phyloP scores from a whole-genome alignment of 371 early-diverging fungal genomes.

The Haplosporangium sp. region DNA sequence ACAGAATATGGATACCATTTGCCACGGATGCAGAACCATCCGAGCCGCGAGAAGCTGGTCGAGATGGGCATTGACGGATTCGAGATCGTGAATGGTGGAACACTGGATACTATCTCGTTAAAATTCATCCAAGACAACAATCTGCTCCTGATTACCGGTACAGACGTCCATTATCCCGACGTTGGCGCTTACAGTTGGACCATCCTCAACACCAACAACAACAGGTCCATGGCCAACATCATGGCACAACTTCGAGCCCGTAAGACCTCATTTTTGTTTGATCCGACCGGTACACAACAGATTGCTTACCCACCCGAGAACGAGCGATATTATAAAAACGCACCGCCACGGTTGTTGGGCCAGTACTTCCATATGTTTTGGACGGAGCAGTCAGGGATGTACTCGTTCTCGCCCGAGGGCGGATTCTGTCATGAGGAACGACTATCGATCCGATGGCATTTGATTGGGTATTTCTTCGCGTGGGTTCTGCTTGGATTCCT shows the following conservation, averaged over 20 bases:
- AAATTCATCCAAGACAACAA: slow-evolving; percentile 62
- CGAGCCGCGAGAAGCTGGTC: slow-evolving; percentile 68
- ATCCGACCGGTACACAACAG: slow-evolving; percentile 75
- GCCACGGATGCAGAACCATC: slow-evolving; percentile 73
- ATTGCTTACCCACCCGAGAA: slow-evolving; percentile 61
- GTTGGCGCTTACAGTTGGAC: slow-evolving; percentile 73
- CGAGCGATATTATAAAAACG: slow-evolving; percentile 54
- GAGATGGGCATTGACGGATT: slow-evolving; percentile 82
- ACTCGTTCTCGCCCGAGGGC: slow-evolving; percentile 69
- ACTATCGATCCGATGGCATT: slow-evolving; percentile 54
- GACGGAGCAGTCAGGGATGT: slow-evolving; percentile 71
- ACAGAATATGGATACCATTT: slow-evolving; percentile 66
- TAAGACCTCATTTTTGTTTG: slow-evolving; percentile 74
- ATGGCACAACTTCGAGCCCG: slow-evolving; percentile 70
- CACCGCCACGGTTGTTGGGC: slow-evolving; percentile 66
- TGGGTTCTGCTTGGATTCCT: slow-evolving; percentile 62
- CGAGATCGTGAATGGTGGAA: slow-evolving; percentile 73
- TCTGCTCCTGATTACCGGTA: slow-evolving; percentile 71
- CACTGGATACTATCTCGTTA: slow-evolving; percentile 70
- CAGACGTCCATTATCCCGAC: slow-evolving; percentile 77
- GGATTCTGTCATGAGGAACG: slow-evolving; percentile 70
- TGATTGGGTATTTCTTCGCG: slow-evolving; percentile 74
- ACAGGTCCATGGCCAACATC: slow-evolving; percentile 59
- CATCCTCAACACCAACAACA: slow-evolving; percentile 63
- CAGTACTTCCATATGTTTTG: slow-evolving; percentile 73